phyloP scores from a whole-genome alignment of 768 basidiomycete genomes.

The Suillus paluster region DNA sequence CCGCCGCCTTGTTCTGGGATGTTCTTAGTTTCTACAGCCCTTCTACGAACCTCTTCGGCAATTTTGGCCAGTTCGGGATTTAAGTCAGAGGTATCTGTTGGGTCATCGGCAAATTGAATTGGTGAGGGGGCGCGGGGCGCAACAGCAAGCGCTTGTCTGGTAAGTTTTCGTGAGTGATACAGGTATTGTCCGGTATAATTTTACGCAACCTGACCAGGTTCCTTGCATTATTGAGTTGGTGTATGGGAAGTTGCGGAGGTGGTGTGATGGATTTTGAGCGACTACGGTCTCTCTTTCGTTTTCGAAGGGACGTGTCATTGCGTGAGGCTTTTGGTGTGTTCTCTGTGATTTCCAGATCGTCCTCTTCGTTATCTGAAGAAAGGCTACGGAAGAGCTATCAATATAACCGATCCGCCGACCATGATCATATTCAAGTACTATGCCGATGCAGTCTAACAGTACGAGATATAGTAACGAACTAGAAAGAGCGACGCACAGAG shows the following conservation, averaged over 20 bases:
- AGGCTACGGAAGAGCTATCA: slow-evolving; percentile 26
- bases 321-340: slow-evolving; percentile 25
- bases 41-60: slow-evolving; percentile 42
- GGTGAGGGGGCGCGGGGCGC: slow-evolving; percentile 53
- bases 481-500: slow-evolving; percentile 42
- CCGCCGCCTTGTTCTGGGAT: slow-evolving; percentile 35
- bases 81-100: slow-evolving; percentile 51
- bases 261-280: slow-evolving; percentile 79
- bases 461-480: neutral
- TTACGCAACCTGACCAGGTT: slow-evolving; percentile 60
- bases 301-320: slow-evolving; percentile 34
- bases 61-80: slow-evolving; percentile 70
- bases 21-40: slow-evolving; percentile 28
- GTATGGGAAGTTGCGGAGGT: slow-evolving; percentile 62
- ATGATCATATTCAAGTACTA: slow-evolving; percentile 2
- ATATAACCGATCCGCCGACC: neutral
- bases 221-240: slow-evolving; percentile 59
- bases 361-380: slow-evolving; percentile 50
- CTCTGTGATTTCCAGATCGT: slow-evolving; percentile 47
- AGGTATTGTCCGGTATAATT: neutral
- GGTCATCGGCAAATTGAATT: slow-evolving; percentile 44
- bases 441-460: neutral
- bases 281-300: slow-evolving; percentile 54
- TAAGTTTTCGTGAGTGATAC: slow-evolving; percentile 10
- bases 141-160: slow-evolving; percentile 53